Evolutionary conservation across 2,329 filamentous ascomycete species (phyloP), one percentile per base, ranked within the genome.

Genomic region (Epichloe coenophiala): DNA sequence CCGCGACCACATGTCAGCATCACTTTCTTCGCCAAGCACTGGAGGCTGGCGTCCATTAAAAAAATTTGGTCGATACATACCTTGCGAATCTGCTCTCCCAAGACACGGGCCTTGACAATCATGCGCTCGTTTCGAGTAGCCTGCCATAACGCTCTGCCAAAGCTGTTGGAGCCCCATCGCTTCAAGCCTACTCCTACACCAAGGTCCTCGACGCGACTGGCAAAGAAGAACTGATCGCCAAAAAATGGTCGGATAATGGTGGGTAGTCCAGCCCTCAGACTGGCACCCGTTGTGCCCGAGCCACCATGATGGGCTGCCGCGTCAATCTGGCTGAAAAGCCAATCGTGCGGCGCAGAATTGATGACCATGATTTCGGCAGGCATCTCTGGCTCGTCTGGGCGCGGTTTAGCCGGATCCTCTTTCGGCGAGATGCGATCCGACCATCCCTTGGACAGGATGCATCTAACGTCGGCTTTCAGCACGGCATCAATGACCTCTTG

Each of bases 151-250:
- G 91, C 89, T 52, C 87, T 77, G 15, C 88, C 86, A 59, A 98
- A 91, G 38, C 84, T 78, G 56, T 80, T 85, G n/a, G 87, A 84
- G 21, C 93, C 94, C 71, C 95, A 81, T 66, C 88, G 93, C 71
- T 86, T 89, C 59, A 98, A 74, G 61, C 84, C 88, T 19, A 95
- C 83, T 0, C 93, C 93, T 2, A 97, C 93, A 0, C 93, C 91
- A 5, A 98, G 74, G 61, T 97, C 91, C 64, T 97, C 89, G 1
- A 97, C 86, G 4, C 93, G 78, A 33, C 76, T 80, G 6, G 89
- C 93, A 60, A 95, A 97, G 73, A 98, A 98, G 74, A 86, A 96
- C 63, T 98, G 93, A 60, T 98, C 93, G 5, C 93, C 93, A 62
- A 98, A 72, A 72, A 97, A 98, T 0, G 93, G 93, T 54, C 91